Conservation (phyloP, 345 rosid genomes). For the Populus deltoides region DNA sequence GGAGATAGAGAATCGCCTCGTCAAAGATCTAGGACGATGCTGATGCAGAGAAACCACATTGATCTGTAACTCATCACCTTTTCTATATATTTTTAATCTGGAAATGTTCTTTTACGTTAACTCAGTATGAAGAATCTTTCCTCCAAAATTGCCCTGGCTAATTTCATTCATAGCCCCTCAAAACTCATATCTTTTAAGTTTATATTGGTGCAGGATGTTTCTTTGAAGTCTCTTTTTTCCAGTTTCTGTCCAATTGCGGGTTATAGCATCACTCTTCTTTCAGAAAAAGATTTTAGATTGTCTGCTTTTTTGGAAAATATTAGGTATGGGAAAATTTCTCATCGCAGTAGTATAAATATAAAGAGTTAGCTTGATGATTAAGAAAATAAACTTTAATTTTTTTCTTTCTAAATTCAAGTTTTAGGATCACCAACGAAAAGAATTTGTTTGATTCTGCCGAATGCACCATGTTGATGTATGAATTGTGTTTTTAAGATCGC, state of each 20-base stretch:
- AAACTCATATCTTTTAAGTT: background rate
- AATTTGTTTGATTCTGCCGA: no score
- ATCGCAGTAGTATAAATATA: no score
- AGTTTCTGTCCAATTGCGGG: background rate
- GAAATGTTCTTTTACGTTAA: background rate
- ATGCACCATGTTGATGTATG: no score
- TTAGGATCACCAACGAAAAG: no score
- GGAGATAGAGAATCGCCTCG: conserved; percentile 68
- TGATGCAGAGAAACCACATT: background rate
- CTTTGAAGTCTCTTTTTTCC: background rate
- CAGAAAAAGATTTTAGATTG: no score
- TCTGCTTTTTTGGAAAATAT: no score
- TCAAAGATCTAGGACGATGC: conserved; percentile 41
- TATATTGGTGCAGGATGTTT: background rate
- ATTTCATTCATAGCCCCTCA: background rate
- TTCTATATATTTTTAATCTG: background rate
- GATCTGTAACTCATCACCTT: no score
- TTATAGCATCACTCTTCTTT: background rate
- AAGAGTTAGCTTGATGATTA: no score
- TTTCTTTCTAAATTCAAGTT: no score
- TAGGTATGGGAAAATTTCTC: no score
- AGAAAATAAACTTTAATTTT: no score
- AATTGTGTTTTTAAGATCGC: no score
- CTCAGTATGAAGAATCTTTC: background rate
- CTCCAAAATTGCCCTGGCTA: background rate